phyloP scores from a whole-genome alignment of 768 basidiomycete species.

The Termitomyces sp. region DNA sequence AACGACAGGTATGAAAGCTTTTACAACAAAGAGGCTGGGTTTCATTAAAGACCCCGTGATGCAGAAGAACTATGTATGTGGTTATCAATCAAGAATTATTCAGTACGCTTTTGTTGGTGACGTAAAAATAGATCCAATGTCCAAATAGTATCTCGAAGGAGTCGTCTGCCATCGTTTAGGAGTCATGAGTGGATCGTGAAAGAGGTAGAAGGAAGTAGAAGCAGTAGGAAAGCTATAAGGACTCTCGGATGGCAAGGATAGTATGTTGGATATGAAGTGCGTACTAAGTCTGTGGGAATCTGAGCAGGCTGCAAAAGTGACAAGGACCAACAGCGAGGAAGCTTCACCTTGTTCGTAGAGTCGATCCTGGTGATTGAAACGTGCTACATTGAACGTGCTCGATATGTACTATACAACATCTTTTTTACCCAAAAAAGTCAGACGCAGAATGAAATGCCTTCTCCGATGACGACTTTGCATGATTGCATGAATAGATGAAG shows the following conservation, averaged over 20 bases:
- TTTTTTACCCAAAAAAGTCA: no score
- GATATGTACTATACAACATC: no score
- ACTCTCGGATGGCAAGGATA: neutral
- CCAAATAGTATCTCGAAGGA: neutral
- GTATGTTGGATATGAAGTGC: neutral
- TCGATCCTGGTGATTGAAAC: neutral
- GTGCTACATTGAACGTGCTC: neutral
- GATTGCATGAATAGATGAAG: neutral
- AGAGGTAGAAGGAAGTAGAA: neutral
- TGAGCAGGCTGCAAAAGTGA: neutral
- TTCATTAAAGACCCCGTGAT: neutral
- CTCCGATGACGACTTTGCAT: neutral
- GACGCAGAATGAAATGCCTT: no score
- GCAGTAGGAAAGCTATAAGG: neutral
- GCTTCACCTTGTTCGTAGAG: neutral
- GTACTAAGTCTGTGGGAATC: neutral
- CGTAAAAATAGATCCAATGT: neutral
- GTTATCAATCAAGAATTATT: neutral
- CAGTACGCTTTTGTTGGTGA: no score
- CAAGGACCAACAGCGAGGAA: no score
- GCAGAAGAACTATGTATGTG: no score
- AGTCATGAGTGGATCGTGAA: neutral
- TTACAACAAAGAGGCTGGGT: neutral
- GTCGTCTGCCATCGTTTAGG: neutral
- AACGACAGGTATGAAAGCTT: neutral